Base-by-base conservation (phyloP, 768 basidiomycete genomes). In the Boletus coccyginus region DNA sequence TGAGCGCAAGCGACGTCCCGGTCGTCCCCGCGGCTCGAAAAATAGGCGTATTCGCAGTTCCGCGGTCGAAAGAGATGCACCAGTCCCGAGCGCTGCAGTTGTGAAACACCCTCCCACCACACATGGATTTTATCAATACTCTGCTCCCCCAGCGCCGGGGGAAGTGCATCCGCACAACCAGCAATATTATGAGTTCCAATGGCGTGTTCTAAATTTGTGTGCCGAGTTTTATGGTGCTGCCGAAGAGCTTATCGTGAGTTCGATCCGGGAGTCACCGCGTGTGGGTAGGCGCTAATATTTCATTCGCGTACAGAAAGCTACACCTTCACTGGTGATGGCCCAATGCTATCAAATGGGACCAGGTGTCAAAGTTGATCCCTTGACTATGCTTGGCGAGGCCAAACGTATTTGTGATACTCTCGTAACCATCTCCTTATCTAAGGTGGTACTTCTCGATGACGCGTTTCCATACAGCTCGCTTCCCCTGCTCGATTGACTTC, bases 211-310 rank as follows among this genome's bases (percentile, higher is more conserved):
- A 55, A 90, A 90, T 64, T 74, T 92, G 40, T 92, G 90, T 70
- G 85, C 88, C 1, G 90, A 92, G 67, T 92, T 92, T 68, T 92
- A 92, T 72, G 86, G 84, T 29, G 90, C 90, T 7, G 90, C 90
- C 17, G 90, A 91, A 70, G 90, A 92, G 70, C 81, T 92, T 45
- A 80, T 92, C 56, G 90, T 92, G 70, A 70, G 87, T 82, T 59
- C 36, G 31, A 40, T 47, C 45, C 29, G 55, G 38, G 52, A 44
- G 57, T 54, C 55, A 48, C 44, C 10, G 52, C 36, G 38, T 31
- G 10, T 33, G 41, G 40, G 49, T 58, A 29, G 53, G 27, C 47
- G 41, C 63, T 67, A 29, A 61, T 43, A 5, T 24, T 9, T 43
- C 12, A 7, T 56, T 44, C 53, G 56, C 36, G 45, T 52, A n/a